phyloP scores from a whole-genome alignment of 768 basidiomycete genomes.

The Serendipita indica region DNA sequence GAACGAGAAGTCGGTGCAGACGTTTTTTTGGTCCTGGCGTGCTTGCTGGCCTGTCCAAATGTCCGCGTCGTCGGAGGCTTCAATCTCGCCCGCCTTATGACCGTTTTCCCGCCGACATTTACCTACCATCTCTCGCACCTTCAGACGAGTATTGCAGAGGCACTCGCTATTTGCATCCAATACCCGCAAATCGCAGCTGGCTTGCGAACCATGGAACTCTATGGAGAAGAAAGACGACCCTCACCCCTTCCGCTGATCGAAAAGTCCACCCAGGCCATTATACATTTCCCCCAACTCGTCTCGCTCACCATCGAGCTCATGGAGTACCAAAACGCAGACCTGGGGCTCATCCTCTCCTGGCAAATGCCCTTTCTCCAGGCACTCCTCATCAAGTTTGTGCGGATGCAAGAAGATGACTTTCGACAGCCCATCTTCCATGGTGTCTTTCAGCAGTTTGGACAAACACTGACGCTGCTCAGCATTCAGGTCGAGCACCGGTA shows the following conservation, averaged over 20 bases:
- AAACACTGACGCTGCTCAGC: not conserved
- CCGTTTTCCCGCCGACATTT: conserved; percentile 1
- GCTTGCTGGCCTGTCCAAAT: conserved; percentile 7
- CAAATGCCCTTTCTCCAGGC: conserved; percentile 2
- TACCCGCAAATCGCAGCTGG: not conserved
- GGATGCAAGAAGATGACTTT: not conserved
- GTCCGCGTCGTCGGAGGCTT: conserved; percentile 4
- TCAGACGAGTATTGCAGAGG: not conserved
- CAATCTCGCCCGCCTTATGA: conserved; percentile 9
- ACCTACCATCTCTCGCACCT: not conserved
- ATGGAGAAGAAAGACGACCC: conserved; percentile 5
- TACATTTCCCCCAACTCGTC: conserved; percentile 4
- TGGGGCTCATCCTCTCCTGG: not conserved
- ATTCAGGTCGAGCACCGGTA: not conserved
- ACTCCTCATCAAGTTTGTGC: not conserved
- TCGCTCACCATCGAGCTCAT: not conserved
- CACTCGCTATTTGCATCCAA: not conserved
- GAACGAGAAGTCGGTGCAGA: conserved; percentile 7
- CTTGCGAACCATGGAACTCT: conserved; percentile 2
- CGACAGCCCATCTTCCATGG: not conserved
- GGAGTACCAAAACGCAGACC: not conserved
- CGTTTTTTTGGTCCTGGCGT: conserved; percentile 5
- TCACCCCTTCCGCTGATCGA: not conserved
- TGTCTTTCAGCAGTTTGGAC: not conserved
- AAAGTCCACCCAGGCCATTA: not conserved